These are phyloP conservation scores for Fusarium sp. DNA, from an alignment of 2,329 filamentous ascomycete species.

Conservation along the genomic window DNA sequence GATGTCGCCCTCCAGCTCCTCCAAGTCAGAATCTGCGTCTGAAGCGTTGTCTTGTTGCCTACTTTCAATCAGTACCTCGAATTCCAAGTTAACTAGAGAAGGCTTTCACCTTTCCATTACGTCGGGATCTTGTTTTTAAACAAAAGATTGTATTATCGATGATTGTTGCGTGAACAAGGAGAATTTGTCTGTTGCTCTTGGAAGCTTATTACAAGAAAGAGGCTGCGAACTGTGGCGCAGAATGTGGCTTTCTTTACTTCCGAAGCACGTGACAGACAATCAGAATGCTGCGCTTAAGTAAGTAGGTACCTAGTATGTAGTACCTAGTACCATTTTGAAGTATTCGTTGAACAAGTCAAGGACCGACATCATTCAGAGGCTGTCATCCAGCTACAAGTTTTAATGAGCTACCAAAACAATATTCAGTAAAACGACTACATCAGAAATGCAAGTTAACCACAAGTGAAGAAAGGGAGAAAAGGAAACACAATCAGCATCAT, in stretches of 20 bases:
- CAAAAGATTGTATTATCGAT: neutral
- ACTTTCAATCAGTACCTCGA: conserved; percentile 2
- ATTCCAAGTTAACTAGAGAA: neutral
- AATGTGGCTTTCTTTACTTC: neutral
- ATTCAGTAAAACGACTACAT: neutral
- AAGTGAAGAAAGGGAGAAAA: neutral
- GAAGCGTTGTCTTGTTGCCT: conserved; percentile 45
- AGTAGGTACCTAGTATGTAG: no score
- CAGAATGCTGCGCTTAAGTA: no score
- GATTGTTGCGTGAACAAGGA: neutral
- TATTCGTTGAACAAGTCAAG: no score
- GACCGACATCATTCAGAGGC: no score
- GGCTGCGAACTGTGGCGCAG: neutral
- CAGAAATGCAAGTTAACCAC: neutral
- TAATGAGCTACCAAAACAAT: no score
- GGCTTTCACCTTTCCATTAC: conserved; percentile 10
- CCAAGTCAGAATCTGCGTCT: conserved; percentile 58
- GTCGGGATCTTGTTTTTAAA: neutral
- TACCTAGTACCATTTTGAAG: no score
- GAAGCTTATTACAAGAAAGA: neutral
- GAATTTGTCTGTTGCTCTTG: neutral
- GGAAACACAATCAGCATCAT: neutral
- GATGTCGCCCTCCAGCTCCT: conserved; percentile 57
- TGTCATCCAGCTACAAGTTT: no score
- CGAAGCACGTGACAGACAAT: neutral